Conservation (phyloP, 257 asterid genomes). For the Solanum tacnaense region DNA sequence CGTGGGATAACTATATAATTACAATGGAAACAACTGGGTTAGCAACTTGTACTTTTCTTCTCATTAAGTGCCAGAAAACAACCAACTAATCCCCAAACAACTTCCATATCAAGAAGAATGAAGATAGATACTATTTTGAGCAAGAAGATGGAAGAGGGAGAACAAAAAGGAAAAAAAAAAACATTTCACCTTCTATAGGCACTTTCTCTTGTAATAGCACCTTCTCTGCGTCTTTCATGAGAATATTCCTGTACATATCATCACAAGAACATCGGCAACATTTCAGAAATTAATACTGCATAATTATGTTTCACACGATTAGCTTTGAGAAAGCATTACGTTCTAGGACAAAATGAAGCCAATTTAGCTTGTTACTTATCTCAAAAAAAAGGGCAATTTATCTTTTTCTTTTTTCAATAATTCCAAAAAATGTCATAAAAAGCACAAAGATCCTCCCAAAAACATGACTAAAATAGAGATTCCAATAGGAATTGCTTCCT, state of each 20-base stretch:
- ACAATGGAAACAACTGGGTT: background rate
- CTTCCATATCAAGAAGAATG: background rate
- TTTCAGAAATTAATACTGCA: background rate
- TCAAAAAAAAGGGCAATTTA: background rate
- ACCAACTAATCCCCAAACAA: background rate
- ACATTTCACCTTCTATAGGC: conserved; percentile 41
- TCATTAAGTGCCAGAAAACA: background rate
- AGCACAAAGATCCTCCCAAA: background rate
- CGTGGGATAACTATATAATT: background rate
- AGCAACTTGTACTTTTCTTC: background rate
- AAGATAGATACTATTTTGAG: background rate
- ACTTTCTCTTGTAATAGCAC: conserved; percentile 54
- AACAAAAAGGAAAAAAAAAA: background rate
- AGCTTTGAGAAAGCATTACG: background rate
- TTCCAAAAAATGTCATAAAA: background rate
- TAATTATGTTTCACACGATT: background rate
- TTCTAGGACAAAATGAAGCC: background rate
- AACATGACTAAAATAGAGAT: background rate
- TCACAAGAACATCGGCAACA: background rate
- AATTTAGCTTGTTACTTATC: background rate
- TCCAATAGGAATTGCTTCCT: background rate
- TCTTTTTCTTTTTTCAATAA: background rate
- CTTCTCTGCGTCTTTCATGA: conserved; percentile 40
- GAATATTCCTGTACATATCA: conserved; percentile 55
- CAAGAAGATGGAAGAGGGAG: background rate